Conservation (phyloP, 2,329 filamentous ascomycete species). For the Cryphonectria nitschkei region DNA sequence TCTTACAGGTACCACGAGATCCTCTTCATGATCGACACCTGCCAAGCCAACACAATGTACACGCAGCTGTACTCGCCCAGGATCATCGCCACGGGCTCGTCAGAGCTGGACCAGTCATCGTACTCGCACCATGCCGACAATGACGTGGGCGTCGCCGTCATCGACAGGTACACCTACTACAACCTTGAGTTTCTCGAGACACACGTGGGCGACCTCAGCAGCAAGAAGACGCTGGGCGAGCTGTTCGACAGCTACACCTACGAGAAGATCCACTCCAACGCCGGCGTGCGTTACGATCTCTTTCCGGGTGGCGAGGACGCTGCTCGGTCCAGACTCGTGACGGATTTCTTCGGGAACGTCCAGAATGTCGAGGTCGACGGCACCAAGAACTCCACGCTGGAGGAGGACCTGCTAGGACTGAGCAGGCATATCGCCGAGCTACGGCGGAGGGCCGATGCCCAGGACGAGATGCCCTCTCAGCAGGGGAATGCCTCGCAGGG, state of each 20-base stretch:
- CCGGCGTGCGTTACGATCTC: conserved; percentile 92
- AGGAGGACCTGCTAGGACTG: conserved; percentile 78
- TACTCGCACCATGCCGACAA: conserved; percentile 98
- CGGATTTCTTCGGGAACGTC: conserved; percentile 98
- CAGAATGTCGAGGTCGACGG: conserved; percentile 93
- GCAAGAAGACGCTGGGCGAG: conserved; percentile 88
- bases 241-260: conserved; percentile 96
- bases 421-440: conserved; percentile 66
- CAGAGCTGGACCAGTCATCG: conserved; percentile 91
- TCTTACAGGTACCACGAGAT: conserved; percentile 82
- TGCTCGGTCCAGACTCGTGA: conserved; percentile 79
- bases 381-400: conserved; percentile 59
- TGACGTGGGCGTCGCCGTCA: conserved; percentile 96
- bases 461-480: conserved; percentile 35
- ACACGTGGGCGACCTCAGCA: conserved; percentile 82
- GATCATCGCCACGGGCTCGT: conserved; percentile 96
- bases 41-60: conserved; percentile 99
- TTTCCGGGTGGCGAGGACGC: conserved; percentile 81
- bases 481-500: conserved; percentile 31
- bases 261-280: conserved; percentile 89
- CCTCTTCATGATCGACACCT: conserved; percentile 99
- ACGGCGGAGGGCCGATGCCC: conserved; percentile 51
- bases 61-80: conserved; percentile 97
- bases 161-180: conserved; percentile 98
- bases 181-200: conserved; percentile 96